These are phyloP conservation scores for Ophiocordyceps camponoti-rufipedis DNA, from an alignment of 2,329 filamentous ascomycete genomes.

Conservation along the genomic window DNA sequence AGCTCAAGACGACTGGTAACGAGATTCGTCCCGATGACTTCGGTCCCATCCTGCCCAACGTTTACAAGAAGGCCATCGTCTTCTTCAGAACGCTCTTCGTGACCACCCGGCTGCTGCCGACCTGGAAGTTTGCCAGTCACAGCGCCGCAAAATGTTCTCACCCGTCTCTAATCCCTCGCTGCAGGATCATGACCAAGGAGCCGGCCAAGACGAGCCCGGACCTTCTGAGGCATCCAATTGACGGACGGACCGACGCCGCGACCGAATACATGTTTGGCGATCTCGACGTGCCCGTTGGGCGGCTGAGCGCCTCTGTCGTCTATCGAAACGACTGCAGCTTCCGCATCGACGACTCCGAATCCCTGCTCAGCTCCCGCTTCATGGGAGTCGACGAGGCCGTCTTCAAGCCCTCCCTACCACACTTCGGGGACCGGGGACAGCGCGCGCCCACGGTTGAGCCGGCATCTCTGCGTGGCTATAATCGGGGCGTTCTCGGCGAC, in stretches of 20 bases:
- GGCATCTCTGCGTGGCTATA: constrained; percentile 57
- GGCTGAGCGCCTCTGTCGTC: constrained; percentile 61
- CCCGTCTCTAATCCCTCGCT: constrained; percentile 54
- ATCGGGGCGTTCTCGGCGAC: constrained; percentile 32
- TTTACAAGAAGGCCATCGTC: constrained; percentile 95
- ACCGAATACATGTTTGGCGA: constrained; percentile 68
- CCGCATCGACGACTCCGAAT: constrained; percentile 78
- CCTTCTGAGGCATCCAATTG: constrained; percentile 31
- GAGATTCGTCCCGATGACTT: constrained; percentile 39
- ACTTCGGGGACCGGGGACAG: constrained; percentile 22
- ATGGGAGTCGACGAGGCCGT: constrained; percentile 81
- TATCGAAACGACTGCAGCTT: constrained; percentile 86
- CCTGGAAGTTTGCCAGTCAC: constrained; percentile 66
- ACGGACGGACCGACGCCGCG: constrained; percentile 24
- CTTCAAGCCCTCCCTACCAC: constrained; percentile 60
- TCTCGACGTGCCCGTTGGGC: constrained; percentile 72
- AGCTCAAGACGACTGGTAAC: constrained; percentile 38
- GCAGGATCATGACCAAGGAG: constrained; percentile 54
- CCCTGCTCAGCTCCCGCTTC: constrained; percentile 78
- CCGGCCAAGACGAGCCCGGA: constrained; percentile 40
- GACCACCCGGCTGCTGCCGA: constrained; percentile 64
- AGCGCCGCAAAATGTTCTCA: constrained; percentile 53
- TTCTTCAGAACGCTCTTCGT: constrained; percentile 81
- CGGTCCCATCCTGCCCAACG: constrained; percentile 52
- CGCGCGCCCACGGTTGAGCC: constrained; percentile 30